Evolutionary conservation across 441 rosid species (phyloP), one percentile per base, ranked within the genome.

Genomic region (Pelargonium fulgidum): DNA sequence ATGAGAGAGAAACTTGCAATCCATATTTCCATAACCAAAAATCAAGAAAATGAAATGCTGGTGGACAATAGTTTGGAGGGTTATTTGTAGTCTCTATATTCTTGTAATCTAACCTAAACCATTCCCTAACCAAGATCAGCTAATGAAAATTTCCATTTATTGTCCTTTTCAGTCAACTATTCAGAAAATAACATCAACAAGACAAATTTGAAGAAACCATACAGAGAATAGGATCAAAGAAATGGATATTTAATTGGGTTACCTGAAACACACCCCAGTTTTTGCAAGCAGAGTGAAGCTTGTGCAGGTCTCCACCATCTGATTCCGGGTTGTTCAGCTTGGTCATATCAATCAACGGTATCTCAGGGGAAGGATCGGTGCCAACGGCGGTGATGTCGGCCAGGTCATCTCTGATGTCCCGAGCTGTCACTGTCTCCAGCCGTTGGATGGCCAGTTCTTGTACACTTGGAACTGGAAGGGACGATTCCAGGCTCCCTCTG

Each of bases 261-360:
- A 78, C 83, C 79, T 75, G 80, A 48, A 79, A 81, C 4, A 81
- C 1, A 20, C 80, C 84, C 83, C 80, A 79, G 0, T 79, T 61
- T 58, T 62, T 68, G 81, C 80, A 81, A 2, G 83, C 81, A 58
- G 76, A 62, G 58, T 70, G 78, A 50, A 81, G 74, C 24, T 72
- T 73, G 44, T 44, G 76, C 59, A 79, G 78, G 76, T 82, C 42
- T 39, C 42, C 42, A 39, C 10, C 42, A 39, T 52, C 69, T 26
- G 66, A 64, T 39, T 56, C 73, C 0, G 70, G 64, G 70, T 68
- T 42, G 54, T 64, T 45, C 20, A 79, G 68, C 74, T 73, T 81
- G 36, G 69, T 11, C 78, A 81, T 67, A 68, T 81, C 84, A 45
- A 83, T 79, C 76, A 76, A 73, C 3, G 83, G 86, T 10, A 75